Percentiles rank a stretch among this genome's conserved stretches.
These are phyloP conservation scores for Phyllachora maydis DNA, from an alignment of 2,329 filamentous ascomycete genomes.

Conservation along the genomic window DNA sequence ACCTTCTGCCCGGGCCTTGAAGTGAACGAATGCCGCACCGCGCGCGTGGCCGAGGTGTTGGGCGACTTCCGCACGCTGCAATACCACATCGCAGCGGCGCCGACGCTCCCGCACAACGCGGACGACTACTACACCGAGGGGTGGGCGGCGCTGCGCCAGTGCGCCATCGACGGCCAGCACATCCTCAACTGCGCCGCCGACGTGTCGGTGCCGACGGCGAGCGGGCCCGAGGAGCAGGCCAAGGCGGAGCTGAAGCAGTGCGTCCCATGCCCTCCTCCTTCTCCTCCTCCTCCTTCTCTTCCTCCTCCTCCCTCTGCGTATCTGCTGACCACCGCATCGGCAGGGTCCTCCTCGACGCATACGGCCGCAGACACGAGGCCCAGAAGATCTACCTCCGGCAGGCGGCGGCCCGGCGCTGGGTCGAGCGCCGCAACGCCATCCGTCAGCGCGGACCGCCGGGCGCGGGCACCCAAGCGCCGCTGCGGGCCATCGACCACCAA, in stretches of 20 bases:
- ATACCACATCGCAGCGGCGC: slow-evolving; percentile 37
- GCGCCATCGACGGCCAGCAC: slow-evolving; percentile 38
- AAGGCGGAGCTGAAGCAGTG: slow-evolving; percentile 44
- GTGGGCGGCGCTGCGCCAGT: slow-evolving; percentile 40
- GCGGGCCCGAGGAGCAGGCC: slow-evolving; percentile 32
- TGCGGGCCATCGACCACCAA: slow-evolving; percentile 33
- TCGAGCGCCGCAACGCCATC: slow-evolving; percentile 29
- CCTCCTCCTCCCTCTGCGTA: background rate
- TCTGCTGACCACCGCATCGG: background rate
- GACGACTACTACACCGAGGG: slow-evolving; percentile 44
- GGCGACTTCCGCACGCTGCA: slow-evolving; percentile 40
- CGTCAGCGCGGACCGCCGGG: slow-evolving; percentile 28
- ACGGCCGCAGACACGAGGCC: slow-evolving; percentile 37
- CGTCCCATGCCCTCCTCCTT: slow-evolving; percentile 10
- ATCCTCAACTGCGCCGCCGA: slow-evolving; percentile 45
- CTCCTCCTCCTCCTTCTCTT: slow-evolving; percentile 2
- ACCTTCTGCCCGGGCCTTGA: too few species aligned
- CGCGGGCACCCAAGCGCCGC: slow-evolving; percentile 22
- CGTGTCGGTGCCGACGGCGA: slow-evolving; percentile 30
- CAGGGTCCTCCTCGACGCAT: slow-evolving; percentile 38
- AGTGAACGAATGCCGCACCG: slow-evolving; percentile 40
- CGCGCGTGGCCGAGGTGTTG: slow-evolving; percentile 39
- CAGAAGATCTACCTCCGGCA: slow-evolving; percentile 45
- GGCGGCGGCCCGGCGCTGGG: slow-evolving; percentile 36
- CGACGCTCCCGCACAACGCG: slow-evolving; percentile 28